A percentile compares a stretch with the other conserved stretches of the same genome.
Evolutionary conservation across 1,139 yeast genomes (phyloP).

Genomic region (Entelexis paramagnoliae): DNA sequence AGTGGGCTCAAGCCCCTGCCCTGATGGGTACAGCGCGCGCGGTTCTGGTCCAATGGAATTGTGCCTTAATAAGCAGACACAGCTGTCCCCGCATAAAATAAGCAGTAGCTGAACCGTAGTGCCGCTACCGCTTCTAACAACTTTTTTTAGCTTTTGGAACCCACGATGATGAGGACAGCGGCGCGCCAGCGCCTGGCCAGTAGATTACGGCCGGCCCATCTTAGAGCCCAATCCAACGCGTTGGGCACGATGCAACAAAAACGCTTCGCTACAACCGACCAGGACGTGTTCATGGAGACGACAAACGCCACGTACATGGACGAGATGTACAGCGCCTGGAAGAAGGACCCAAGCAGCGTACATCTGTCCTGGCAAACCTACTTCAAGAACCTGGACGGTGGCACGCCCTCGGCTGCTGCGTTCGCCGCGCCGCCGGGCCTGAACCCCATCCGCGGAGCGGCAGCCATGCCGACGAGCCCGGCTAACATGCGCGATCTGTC

Average conservation of each 20-base stretch:
- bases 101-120: neutral
- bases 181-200: constrained; percentile 13
- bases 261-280: constrained; percentile 21
- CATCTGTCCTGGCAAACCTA: constrained; percentile 95
- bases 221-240: neutral
- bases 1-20: neutral
- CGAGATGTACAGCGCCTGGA: constrained; percentile 96
- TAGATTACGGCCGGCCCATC: constrained; percentile 4
- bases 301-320: constrained; percentile 88
- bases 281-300: constrained; percentile 70
- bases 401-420: constrained; percentile 59
- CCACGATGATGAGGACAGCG: constrained; percentile 15
- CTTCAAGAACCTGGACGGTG: constrained; percentile 76
- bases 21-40: neutral
- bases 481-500: constrained; percentile 11
- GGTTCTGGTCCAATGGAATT: constrained; percentile 7
- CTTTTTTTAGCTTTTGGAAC: neutral
- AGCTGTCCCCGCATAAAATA: constrained; percentile 4
- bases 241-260: neutral
- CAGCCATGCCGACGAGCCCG: constrained; percentile 22
- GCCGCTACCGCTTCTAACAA: neutral
- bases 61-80: neutral
- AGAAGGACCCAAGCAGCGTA: constrained; percentile 76
- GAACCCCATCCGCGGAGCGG: constrained; percentile 39
- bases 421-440: constrained; percentile 85